These are phyloP conservation scores for Aethionema arabicum DNA, from an alignment of 345 rosid genomes.

Conservation along the genomic window DNA sequence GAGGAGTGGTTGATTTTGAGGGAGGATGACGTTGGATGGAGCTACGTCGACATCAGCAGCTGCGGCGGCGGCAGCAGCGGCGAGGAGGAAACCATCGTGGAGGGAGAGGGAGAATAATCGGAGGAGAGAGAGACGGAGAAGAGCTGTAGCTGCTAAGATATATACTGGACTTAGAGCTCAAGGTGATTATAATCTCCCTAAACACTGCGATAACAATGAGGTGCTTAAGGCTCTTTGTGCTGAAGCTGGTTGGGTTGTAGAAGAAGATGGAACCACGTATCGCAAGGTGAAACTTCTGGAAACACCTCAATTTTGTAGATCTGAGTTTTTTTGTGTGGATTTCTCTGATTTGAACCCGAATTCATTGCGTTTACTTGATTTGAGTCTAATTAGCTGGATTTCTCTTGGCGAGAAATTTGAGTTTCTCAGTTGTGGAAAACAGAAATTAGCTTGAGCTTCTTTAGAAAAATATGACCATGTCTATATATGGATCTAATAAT, in stretches of 20 bases:
- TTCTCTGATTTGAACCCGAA: not conserved
- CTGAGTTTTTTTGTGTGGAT: conserved; percentile 16
- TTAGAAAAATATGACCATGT: not conserved
- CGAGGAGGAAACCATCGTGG: conserved; percentile 96
- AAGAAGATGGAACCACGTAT: conserved; percentile 92
- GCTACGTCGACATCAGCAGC: conserved; percentile 70
- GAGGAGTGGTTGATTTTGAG: conserved; percentile 1
- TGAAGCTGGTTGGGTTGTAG: conserved; percentile 97
- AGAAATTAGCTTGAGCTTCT: not conserved
- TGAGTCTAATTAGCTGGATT: not conserved
- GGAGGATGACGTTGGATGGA: conserved; percentile 84
- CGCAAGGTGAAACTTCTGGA: conserved; percentile 57
- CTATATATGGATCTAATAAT: conserved; percentile 20
- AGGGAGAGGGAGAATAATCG: conserved; percentile 94
- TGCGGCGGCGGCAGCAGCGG: conserved; percentile 55
- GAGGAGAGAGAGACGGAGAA: conserved; percentile 88
- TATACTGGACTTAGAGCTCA: conserved; percentile 85
- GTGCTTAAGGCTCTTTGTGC: conserved; percentile 85
- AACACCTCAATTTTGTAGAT: conserved; percentile 1
- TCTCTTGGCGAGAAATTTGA: not conserved
- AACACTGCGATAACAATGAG: conserved; percentile 94
- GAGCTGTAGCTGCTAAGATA: conserved; percentile 90
- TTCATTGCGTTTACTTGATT: not conserved
- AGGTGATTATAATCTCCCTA: conserved; percentile 83
- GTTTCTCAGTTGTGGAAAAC: not conserved